Base-by-base conservation (phyloP, 768 basidiomycete genomes). In the Leccinum disarticulatum region DNA sequence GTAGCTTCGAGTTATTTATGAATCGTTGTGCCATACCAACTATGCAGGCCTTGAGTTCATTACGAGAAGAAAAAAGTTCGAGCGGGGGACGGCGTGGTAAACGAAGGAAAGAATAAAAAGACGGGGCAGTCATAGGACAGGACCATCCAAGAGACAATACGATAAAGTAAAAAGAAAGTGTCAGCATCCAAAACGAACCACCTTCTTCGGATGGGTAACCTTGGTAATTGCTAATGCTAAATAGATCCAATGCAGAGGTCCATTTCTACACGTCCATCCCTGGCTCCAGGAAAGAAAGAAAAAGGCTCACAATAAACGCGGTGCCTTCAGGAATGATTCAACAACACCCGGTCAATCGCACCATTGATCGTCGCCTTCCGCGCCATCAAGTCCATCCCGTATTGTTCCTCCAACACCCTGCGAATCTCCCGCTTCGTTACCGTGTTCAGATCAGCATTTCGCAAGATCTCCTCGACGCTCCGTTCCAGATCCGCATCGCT, bases 381-480 rank as follows among this genome's bases (percentile, higher is more conserved):
- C 25, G 84, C 64, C 13, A 84, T 83, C 59, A 98, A 75, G 71
- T 91, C 90, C 77, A 87, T 84, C 35, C 88, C 88, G 70, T 89
- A 97, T 61, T 81, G 82, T 60, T 86, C 85, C 74, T 98, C 95
- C 36, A 99, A 78, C 68, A 86, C 84, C 57, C 86, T 80, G 41
- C 96, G 83, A 54, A 99, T 88, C 65, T 88, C 91, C 65, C 95
- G 87, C 79, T 98, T 98, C 54, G 96, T 98, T 59, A 97, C 81
- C 11, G 86, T 85, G 69, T 94, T 93, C 54, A 99, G 79, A 75
- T 98, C 93, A 1, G 93, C 93, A 14, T 79, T 75, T 17, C 81
- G 82, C 55, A 98, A 77, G 43, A 97, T 80, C 17, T 85, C 81
- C 62, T 89, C 83, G 3, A 95, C 88, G 1, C 86, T 83, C 14